Evolutionary conservation across 257 asterid genomes (phyloP), one percentile per base, ranked within the genome.

Genomic region (Eustoma russellianum): DNA sequence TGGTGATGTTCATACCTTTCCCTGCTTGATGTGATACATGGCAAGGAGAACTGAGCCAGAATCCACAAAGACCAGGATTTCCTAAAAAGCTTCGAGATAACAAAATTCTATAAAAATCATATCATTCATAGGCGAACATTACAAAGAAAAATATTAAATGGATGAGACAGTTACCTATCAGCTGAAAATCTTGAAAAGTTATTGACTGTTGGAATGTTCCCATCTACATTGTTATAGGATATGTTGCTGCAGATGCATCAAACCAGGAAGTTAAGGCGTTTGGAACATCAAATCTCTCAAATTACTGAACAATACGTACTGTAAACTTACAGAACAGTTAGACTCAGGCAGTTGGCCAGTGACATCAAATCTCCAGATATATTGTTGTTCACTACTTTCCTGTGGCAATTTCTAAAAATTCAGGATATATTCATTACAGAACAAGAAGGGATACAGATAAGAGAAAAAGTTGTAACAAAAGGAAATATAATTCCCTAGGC

Each of bases 151-250:
- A 46, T 11, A 7, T 38, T 2, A n/a, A 35, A 13, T 19, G 14
- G 17, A 2, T 2, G 40, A 9, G 16, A 15, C n/a, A 10, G 52
- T 56, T 15, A 69, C 67, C 98, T 80, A 48, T 88, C 94, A 0
- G 97, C 88, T 16, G 83, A 66, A 74, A 92, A 92, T 55, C 95
- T 74, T 0, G 98, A 84, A 73, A 92, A 92, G 66, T 92, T 92
- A 50, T 87, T 88, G 68, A 85, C 94, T 0, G 88, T 66, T 14
- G 98, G 95, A 60, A 92, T 81, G 62, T 73, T 70, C 40, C 99
- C 97, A 7, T 61, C 88, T 28, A 92, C 77, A 60, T 77, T 81
- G 63, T 92, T 92, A 71, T 79, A 85, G 1, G 98, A 92, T 5
- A 92, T 86, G n/a, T 92, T 88, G 61, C 98, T 91, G 82, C 44